Evolutionary conservation across 2,329 filamentous ascomycete species (phyloP), one percentile per base, ranked within the genome.

Genomic region (Aspergillus ustus): DNA sequence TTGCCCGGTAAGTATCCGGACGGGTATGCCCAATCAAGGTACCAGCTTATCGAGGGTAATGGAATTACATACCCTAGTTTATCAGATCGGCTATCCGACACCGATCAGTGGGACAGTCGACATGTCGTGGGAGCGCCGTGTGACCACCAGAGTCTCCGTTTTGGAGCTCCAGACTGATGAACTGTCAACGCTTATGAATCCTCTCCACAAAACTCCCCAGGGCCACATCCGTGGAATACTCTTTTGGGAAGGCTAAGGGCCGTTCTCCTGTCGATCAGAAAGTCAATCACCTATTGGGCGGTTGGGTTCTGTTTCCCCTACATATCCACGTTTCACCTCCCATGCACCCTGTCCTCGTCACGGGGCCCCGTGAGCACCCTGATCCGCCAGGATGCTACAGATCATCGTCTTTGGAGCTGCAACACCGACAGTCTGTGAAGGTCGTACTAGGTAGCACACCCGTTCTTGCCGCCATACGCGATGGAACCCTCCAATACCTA

Each of bases 121-220:
- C 9, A 11, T 40, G 34, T 11, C 34, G 34, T 40, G 34, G 44
- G 57, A 22, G 55, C 45, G 25, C 57, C 60, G 51, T 66, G 62
- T 64, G 62, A 66, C 62, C 59, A 43, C 54, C 62, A 52, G 51
- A 60, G 20, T 60, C 8, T 57, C 61, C 44, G 46, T 60, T 50
- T 46, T 40, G 57, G 51, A 53, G 48, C 25, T 15, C 29, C 40
- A 52, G 45, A 51, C 31, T 22, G 45, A 59, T 52, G 56, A 53
- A 56, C 25, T 49, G 25, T 56, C 43, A 49, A 43, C 43, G 28
- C 19, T 51, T 28, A 22, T 31, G 48, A 31, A 40, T 44, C 37
- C 34, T 8, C 15, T 44, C 34, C 8, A 7, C 15, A 4, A 2
- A 11, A 22, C 9, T 3, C 3, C 3, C 25, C 25, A n/a, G 25